A percentile compares a stretch with the other conserved stretches of the same genome.
These are phyloP conservation scores for Pythium dissimile DNA, from an alignment of 352 stramenopile species.

Conservation along the genomic window DNA sequence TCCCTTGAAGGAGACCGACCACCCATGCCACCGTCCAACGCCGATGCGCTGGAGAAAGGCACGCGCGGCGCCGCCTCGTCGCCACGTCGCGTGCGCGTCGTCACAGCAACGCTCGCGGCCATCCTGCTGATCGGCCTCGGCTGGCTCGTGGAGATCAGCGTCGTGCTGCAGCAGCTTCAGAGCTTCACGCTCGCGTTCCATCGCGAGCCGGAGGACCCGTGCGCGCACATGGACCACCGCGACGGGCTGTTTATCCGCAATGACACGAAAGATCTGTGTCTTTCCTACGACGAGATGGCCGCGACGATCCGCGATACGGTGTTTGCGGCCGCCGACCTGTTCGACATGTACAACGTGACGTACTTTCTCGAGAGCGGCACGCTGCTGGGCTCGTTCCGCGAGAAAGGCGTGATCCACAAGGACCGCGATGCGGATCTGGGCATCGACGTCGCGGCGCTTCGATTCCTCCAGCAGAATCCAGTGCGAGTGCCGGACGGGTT, in stretches of 20 bases:
- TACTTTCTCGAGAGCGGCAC: constrained; percentile 34
- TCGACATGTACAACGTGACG: too few species aligned
- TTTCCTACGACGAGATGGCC: constrained; percentile 21
- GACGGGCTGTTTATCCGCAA: constrained; percentile 11
- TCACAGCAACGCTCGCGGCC: background rate
- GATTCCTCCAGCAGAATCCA: constrained; percentile 3
- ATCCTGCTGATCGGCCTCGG: background rate
- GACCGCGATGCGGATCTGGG: constrained; percentile 30
- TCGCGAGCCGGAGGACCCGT: background rate
- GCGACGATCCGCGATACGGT: constrained; percentile 3
- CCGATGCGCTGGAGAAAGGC: too few species aligned
- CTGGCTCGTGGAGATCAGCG: background rate
- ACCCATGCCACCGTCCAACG: too few species aligned
- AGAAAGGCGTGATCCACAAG: constrained; percentile 22
- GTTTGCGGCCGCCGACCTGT: constrained; percentile 18
- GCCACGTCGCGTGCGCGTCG: background rate
- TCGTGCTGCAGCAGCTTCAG: background rate
- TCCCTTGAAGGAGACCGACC: too few species aligned
- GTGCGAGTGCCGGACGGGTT: constrained; percentile 20
- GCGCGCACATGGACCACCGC: background rate
- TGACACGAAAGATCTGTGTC: background rate
- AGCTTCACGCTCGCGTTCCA: background rate
- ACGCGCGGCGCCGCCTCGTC: too few species aligned
- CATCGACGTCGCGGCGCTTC: constrained; percentile 17
- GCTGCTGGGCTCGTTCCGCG: constrained; percentile 23